Evolutionary conservation across 2,329 filamentous ascomycete genomes (phyloP).

Genomic region (Bimuria novae-zelandiae): DNA sequence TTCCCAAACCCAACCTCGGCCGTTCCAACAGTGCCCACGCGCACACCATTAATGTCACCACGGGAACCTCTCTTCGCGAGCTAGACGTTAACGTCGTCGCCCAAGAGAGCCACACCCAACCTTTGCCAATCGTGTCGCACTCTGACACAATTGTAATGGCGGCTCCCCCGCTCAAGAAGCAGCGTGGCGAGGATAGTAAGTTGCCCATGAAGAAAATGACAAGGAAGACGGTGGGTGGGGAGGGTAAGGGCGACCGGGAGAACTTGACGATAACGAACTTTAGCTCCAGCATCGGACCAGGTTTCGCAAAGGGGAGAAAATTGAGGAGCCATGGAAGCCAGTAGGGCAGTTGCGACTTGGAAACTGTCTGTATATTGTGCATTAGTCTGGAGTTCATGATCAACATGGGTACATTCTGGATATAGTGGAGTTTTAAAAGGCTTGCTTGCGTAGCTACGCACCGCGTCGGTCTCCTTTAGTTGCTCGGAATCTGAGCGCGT

Average conservation of each 20-base stretch:
- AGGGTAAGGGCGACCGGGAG: slow-evolving; percentile 46
- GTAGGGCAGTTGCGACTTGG: neutral
- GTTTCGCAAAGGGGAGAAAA: slow-evolving; percentile 41
- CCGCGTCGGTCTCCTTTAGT: too few species aligned
- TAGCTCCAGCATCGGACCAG: slow-evolving; percentile 46
- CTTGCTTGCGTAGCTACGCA: neutral
- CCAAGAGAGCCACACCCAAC: slow-evolving; percentile 34
- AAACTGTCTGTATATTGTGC: neutral
- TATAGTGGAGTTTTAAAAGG: too few species aligned
- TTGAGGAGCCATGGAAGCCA: slow-evolving; percentile 45
- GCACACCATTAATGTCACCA: slow-evolving; percentile 23
- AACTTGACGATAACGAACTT: slow-evolving; percentile 49
- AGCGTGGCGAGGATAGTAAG: slow-evolving; percentile 46
- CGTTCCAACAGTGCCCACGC: slow-evolving; percentile 33
- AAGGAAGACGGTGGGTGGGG: slow-evolving; percentile 50
- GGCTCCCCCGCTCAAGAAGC: slow-evolving; percentile 51
- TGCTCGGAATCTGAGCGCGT: too few species aligned
- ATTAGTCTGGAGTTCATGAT: neutral
- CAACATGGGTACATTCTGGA: too few species aligned
- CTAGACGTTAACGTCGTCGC: slow-evolving; percentile 54
- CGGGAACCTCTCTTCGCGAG: slow-evolving; percentile 48
- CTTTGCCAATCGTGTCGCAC: slow-evolving; percentile 38
- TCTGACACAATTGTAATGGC: slow-evolving; percentile 33
- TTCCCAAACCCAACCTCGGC: slow-evolving; percentile 28
- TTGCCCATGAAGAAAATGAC: slow-evolving; percentile 51